Percentiles rank a stretch among this genome's conserved stretches.
Conservation (phyloP, 1,139 yeast species). For the Kurtzmaniella quercitrusa region DNA sequence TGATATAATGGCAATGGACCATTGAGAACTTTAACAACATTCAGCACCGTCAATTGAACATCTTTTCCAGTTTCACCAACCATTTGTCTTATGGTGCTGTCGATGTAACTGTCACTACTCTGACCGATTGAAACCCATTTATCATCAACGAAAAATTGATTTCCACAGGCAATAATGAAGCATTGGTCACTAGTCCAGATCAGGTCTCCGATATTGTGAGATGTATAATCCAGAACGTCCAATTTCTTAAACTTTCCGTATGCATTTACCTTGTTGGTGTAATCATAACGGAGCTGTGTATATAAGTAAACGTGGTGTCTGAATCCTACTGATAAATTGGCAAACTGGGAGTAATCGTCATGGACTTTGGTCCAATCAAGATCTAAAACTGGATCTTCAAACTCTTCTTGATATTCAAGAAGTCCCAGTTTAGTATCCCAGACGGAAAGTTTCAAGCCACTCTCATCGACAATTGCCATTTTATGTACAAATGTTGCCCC, state of each 20-base stretch:
- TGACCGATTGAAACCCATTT: slow-evolving; percentile 43
- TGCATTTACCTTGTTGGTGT: slow-evolving; percentile 74
- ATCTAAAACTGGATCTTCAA: slow-evolving; percentile 46
- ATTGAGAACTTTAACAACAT: slow-evolving; percentile 71
- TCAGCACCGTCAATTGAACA: slow-evolving; percentile 24
- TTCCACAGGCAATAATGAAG: slow-evolving; percentile 82
- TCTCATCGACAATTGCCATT: slow-evolving; percentile 62
- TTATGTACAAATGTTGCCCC: slow-evolving; percentile 70
- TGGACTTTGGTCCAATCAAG: slow-evolving; percentile 80
- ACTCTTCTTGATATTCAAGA: slow-evolving; percentile 57
- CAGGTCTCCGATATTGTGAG: slow-evolving; percentile 83
- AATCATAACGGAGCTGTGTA: slow-evolving; percentile 83
- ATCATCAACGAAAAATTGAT: slow-evolving; percentile 81
- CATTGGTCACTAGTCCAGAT: slow-evolving; percentile 80
- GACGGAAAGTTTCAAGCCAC: slow-evolving; percentile 50
- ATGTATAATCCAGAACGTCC: slow-evolving; percentile 66
- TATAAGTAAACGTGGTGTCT: slow-evolving; percentile 57
- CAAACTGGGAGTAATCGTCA: slow-evolving; percentile 27
- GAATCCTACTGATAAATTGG: slow-evolving; percentile 79
- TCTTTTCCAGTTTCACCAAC: slow-evolving; percentile 40
- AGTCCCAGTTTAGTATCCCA: slow-evolving; percentile 75
- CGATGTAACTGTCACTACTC: slow-evolving; percentile 22
- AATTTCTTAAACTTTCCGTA: slow-evolving; percentile 73
- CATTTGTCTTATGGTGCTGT: slow-evolving; percentile 43
- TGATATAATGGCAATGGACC: slow-evolving; percentile 91